phyloP scores from a whole-genome alignment of 1,284 basidiomycete species.

The Sporisorium reilianum region DNA sequence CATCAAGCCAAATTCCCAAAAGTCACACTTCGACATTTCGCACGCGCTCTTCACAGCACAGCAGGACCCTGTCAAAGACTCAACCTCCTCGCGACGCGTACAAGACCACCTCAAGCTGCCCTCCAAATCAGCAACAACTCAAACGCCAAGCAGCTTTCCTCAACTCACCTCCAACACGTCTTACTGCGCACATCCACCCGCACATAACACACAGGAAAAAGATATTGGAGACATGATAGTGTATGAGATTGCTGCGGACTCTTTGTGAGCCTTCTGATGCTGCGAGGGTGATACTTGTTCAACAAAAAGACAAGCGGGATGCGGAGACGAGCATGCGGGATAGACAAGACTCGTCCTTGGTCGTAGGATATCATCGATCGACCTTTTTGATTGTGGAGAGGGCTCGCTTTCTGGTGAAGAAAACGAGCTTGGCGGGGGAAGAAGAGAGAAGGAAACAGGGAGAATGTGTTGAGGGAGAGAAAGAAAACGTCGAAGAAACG shows the following conservation, averaged over 20 bases:
- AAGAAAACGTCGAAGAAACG: slow-evolving; percentile 11
- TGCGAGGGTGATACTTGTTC: slow-evolving; percentile 48
- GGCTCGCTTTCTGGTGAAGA: slow-evolving; percentile 8
- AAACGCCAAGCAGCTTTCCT: not conserved
- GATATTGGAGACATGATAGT: slow-evolving; percentile 39
- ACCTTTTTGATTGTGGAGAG: slow-evolving; percentile 51
- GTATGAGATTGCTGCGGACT: slow-evolving; percentile 54
- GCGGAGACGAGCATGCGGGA: slow-evolving; percentile 39
- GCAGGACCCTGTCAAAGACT: not conserved
- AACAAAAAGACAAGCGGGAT: slow-evolving; percentile 24
- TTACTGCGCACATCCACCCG: not conserved
- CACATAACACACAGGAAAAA: not conserved
- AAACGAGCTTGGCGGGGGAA: slow-evolving; percentile 13
- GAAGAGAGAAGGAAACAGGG: slow-evolving; percentile 5
- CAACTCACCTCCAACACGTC: not conserved
- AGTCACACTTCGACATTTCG: not conserved
- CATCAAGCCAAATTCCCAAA: slow-evolving; percentile 6
- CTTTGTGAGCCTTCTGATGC: slow-evolving; percentile 55
- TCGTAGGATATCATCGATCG: slow-evolving; percentile 17
- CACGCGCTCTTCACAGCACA: not conserved
- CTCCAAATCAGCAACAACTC: not conserved
- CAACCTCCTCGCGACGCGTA: slow-evolving; percentile 19
- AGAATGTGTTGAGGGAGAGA: no score
- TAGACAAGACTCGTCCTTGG: slow-evolving; percentile 27
- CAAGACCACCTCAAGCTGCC: not conserved